These are phyloP conservation scores for Aegilops tauschii DNA, from an alignment of 176 grass and related monocot genomes.

Conservation along the genomic window DNA sequence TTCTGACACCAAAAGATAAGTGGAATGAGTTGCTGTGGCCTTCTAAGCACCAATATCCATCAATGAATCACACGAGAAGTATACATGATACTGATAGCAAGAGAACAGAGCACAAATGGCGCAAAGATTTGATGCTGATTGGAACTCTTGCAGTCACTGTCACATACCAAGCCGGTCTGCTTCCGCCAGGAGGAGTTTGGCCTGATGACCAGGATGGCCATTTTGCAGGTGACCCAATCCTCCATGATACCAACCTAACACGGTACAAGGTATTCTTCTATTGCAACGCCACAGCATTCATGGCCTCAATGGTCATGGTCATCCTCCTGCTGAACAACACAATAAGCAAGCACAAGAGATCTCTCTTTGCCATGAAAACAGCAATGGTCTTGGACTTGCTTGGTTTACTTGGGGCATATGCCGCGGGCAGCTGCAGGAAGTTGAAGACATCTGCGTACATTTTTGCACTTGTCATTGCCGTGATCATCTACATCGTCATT, in stretches of 20 bases:
- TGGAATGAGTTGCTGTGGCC: not conserved
- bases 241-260: constrained; percentile 26
- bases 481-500: constrained; percentile 41
- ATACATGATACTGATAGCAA: not conserved
- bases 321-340: constrained; percentile 39
- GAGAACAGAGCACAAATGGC: constrained; percentile 41
- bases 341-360: constrained; percentile 28
- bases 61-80: not conserved
- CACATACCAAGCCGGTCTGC: constrained; percentile 59
- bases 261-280: constrained; percentile 48
- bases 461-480: constrained; percentile 30
- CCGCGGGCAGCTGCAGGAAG: constrained; percentile 41
- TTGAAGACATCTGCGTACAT: constrained; percentile 29
- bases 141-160: constrained; percentile 48
- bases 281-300: constrained; percentile 43
- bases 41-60: not conserved
- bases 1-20: constrained; percentile 12
- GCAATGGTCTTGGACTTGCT: constrained; percentile 45
- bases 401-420: constrained; percentile 39
- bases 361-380: constrained; percentile 29
- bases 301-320: constrained; percentile 41
- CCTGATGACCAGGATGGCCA: constrained; percentile 16
- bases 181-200: constrained; percentile 52
- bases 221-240: constrained; percentile 36
- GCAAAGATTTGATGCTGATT: constrained; percentile 57